A percentile compares a stretch with the other conserved stretches of the same genome.
These are phyloP conservation scores for Aureobasidium lini DNA, from an alignment of 2,329 filamentous ascomycete species.

Conservation along the genomic window DNA sequence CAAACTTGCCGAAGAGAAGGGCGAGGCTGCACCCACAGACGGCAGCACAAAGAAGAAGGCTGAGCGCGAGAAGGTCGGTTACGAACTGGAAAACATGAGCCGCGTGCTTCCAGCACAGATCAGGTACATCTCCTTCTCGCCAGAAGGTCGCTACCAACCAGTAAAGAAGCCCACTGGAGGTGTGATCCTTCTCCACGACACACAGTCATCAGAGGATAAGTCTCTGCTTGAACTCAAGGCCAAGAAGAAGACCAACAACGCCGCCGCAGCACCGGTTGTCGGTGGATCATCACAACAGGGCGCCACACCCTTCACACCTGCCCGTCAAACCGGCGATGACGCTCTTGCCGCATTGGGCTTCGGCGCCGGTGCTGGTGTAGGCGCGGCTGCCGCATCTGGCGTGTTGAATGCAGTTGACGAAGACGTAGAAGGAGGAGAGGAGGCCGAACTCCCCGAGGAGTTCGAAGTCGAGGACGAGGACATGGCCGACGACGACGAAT, in stretches of 20 bases:
- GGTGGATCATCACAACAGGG: conserved; percentile 28
- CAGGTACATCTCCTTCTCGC: conserved; percentile 89
- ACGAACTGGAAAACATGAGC: conserved; percentile 95
- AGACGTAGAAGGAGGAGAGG: conserved; percentile 65
- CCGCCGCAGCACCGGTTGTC: conserved; percentile 34
- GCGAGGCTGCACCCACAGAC: conserved; percentile 42
- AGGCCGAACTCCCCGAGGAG: conserved; percentile 61
- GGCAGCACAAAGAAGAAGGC: conserved; percentile 73
- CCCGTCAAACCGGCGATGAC: conserved; percentile 21
- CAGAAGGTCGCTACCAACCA: conserved; percentile 76
- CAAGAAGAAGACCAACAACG: conserved; percentile 58
- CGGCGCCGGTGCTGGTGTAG: conserved; percentile 19
- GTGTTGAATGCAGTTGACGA: conserved; percentile 85
- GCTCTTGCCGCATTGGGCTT: conserved; percentile 42
- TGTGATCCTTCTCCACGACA: conserved; percentile 84
- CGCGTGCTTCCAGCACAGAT: conserved; percentile 86
- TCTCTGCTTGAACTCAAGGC: conserved; percentile 83
- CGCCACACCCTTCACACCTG: conserved; percentile 24
- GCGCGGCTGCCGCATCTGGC: conserved; percentile 50
- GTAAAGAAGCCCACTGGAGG: conserved; percentile 94
- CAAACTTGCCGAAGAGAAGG: conserved; percentile 34
- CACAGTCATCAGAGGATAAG: conserved; percentile 69
- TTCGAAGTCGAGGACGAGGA: conserved; percentile 69
- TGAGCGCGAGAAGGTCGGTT: conserved; percentile 95
- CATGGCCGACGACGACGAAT: conserved; percentile 21